Base-by-base conservation (phyloP, 2,329 filamentous ascomycete genomes). In the Verticillium albo-atrum region DNA sequence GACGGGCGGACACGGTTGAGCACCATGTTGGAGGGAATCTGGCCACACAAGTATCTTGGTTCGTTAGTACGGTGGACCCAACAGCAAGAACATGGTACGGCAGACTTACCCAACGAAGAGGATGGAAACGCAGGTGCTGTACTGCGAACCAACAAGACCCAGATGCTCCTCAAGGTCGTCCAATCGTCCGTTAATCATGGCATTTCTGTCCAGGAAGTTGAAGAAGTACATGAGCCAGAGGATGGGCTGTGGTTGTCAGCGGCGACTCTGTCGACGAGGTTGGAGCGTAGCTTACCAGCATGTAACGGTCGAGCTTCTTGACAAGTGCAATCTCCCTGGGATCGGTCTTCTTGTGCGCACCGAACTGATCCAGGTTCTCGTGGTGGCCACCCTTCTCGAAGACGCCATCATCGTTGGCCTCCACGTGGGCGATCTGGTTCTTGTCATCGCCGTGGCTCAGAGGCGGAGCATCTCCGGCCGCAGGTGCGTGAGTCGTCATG, bases 261-360 rank as follows among this genome's bases (percentile, higher is more conserved):
- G 20, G 20, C n/a, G 14, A 7, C 4, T 20, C 7, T 9, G 4
- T 20, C n/a, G 6, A 15, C 9, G 25, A 47, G n/a, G n/a, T 17
- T 3, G 12, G 2, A 34, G 6, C 20, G 3, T 4, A 20, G 20
- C 63, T 37, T 57, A 68, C 67, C 60, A 74, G 70, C 26, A 74
- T 73, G 62, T 68, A 72, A 47, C 66, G 58, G 62, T 74, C 73
- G 4, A 75, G 65, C 61, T 71, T 74, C 55, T 66, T 69, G 17
- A 75, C 72, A 15, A 75, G 62, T 5, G 68, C 69, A 60, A 74
- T 74, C 55, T 75, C 71, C 34, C 62, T 71, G 2, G 74, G 74
- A 55, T 76, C 73, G 3, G 73, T 75, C 65, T 76, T 76, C 56
- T 71, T 70, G 56, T 71, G 68, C 6, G 74, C 73, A 27, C 74